Base-by-base conservation (phyloP, 225 moss, liverwort and hornwort genomes). In the Takakia lepidozioides region DNA sequence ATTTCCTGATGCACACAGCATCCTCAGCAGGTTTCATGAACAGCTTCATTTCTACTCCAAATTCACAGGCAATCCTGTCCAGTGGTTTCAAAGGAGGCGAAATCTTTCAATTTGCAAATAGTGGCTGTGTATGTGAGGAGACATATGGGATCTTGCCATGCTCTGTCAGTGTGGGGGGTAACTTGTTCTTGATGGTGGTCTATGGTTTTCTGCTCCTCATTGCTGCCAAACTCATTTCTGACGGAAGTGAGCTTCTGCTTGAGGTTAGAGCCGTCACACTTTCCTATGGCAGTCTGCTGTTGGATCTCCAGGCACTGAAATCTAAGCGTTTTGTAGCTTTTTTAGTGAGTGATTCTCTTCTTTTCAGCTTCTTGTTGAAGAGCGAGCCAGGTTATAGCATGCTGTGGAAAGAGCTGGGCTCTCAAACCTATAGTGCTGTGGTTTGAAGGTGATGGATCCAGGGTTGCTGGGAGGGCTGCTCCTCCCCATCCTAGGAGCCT, bases 181-280 rank as follows among this genome's bases (percentile, higher is more conserved):
- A 93, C 52, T 32, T 93, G 63, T 76, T 61, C 25, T 56, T 93
- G 29, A 89, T 93, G 61, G 58, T 77, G 29, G 58, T 43, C 25
- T 93, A 89, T 58, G 86, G 93, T 21, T 89, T 81, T 59, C 52
- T 81, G 58, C 81, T 93, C 54, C 74, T 93, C 17, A 61, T 49
- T 5, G 88, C 83, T 30, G 93, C 93, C 18, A 86, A 86, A 44
- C 66, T 80, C n/a, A 93, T 93, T 40, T 93, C 93, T 13, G 81
- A 86, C 2, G 93, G 93, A 61, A 93, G 93, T 64, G 93, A 93
- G 68, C 78, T 86, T 26, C 83, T 93, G 42, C 81, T 93, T 10
- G 93, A 93, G 86, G 92, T 93, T 26, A 19, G 57, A 32, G 7
- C 32, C 11, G 11, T 32, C 30, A 13, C n/a, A 43, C 16, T 19